A percentile compares a stretch with the other conserved stretches of the same genome.
These are phyloP conservation scores for Verticillium isaacii DNA, from an alignment of 2,329 filamentous ascomycete species.

Conservation along the genomic window DNA sequence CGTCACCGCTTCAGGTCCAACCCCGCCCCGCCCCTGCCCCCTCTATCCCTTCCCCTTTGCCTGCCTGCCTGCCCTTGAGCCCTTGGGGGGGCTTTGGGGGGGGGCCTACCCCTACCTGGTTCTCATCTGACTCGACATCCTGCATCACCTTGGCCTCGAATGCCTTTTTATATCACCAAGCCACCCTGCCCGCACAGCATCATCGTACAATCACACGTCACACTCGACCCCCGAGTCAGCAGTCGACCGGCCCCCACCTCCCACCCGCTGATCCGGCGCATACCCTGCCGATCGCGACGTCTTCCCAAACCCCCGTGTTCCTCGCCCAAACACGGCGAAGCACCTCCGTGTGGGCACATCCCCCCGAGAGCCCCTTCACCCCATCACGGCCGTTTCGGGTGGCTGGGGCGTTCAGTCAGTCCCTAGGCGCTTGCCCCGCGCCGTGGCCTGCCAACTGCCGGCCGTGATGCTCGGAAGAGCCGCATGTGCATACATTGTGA, in stretches of 20 bases:
- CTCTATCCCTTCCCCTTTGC: background rate
- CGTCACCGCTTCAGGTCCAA: background rate
- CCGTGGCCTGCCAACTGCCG: too few species aligned
- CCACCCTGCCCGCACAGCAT: background rate
- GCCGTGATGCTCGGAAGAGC: too few species aligned
- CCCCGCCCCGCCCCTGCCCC: background rate
- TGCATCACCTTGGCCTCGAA: background rate
- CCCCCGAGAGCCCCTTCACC: too few species aligned
- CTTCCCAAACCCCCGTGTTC: background rate
- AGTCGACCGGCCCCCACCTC: background rate
- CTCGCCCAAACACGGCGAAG: background rate
- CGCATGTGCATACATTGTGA: too few species aligned
- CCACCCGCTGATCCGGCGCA: background rate
- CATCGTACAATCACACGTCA: background rate
- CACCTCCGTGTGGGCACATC: too few species aligned
- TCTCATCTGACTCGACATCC: too few species aligned
- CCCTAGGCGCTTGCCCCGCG: too few species aligned
- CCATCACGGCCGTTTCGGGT: too few species aligned
- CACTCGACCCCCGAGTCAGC: background rate
- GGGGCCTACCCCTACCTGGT: too few species aligned
- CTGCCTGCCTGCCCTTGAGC: background rate
- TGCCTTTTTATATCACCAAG: background rate
- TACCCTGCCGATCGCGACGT: background rate
- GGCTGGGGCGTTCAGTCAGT: too few species aligned
- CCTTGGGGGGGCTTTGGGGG: background rate